Percentiles rank a stretch among this genome's conserved stretches.
phyloP scores from a whole-genome alignment of 2,329 filamentous ascomycete genomes.

The Myriangium duriaei region DNA sequence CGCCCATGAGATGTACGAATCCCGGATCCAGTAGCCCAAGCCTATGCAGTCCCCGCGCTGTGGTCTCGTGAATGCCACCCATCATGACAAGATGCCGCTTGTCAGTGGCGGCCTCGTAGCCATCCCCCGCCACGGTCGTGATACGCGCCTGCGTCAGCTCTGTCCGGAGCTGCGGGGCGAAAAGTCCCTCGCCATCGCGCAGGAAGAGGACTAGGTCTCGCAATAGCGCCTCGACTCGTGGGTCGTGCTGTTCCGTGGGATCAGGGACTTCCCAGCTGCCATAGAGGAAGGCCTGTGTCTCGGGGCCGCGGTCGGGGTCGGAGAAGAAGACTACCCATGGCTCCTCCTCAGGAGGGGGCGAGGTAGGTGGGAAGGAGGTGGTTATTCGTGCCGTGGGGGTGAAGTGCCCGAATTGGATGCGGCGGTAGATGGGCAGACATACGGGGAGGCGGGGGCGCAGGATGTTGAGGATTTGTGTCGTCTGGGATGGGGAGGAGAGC shows the following conservation, averaged over 20 bases:
- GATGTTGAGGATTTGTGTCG: slow-evolving; percentile 34
- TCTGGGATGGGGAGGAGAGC: slow-evolving; percentile 26
- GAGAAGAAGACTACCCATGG: slow-evolving; percentile 46
- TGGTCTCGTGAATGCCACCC: slow-evolving; percentile 21
- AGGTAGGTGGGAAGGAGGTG: slow-evolving; percentile 32
- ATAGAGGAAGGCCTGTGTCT: slow-evolving; percentile 56
- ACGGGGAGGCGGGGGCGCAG: slow-evolving; percentile 43
- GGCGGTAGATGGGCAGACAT: slow-evolving; percentile 49
- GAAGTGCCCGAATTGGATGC: slow-evolving; percentile 45
- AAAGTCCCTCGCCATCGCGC: background rate
- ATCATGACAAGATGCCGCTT: slow-evolving; percentile 4
- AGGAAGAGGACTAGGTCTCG: background rate
- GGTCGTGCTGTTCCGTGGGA: background rate
- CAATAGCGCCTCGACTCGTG: background rate
- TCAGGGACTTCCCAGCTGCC: slow-evolving; percentile 18
- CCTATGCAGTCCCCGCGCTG: slow-evolving; percentile 14
- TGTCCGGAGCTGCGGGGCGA: background rate
- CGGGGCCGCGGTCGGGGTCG: slow-evolving; percentile 47
- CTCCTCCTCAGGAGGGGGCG: slow-evolving; percentile 16
- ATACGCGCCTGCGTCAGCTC: background rate
- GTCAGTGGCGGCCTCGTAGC: background rate
- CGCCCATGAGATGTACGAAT: slow-evolving; percentile 10
- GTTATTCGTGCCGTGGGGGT: slow-evolving; percentile 18
- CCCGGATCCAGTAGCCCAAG: slow-evolving; percentile 15
- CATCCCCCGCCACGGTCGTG: background rate